Percentiles rank a stretch among this genome's conserved stretches.
phyloP scores from a whole-genome alignment of 2,329 filamentous ascomycete genomes.

The Aphanoascus verrucosus region DNA sequence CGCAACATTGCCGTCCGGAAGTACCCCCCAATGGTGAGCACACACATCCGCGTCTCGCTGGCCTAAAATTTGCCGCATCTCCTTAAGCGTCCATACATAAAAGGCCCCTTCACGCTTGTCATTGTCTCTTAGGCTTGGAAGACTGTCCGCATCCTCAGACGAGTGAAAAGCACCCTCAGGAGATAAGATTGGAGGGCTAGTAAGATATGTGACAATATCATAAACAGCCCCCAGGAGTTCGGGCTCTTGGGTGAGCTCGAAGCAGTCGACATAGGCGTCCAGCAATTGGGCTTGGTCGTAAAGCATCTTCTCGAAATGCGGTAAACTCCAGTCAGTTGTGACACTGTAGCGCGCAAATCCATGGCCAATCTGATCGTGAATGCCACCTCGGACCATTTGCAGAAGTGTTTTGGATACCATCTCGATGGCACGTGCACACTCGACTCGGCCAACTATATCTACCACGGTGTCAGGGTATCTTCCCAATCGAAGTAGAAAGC shows the following conservation, averaged over 20 bases:
- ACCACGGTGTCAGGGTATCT: conserved; percentile 61
- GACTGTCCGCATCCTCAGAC: conserved; percentile 82
- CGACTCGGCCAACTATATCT: conserved; percentile 76
- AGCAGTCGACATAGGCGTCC: conserved; percentile 75
- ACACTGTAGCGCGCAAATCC: conserved; percentile 80
- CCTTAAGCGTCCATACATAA: conserved; percentile 85
- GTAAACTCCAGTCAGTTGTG: conserved; percentile 82
- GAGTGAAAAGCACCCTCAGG: conserved; percentile 67
- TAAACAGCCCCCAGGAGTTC: conserved; percentile 69
- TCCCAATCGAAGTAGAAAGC: conserved; percentile 66
- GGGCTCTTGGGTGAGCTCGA: conserved; percentile 54
- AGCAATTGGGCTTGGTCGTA: conserved; percentile 85
- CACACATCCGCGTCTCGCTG: conserved; percentile 60
- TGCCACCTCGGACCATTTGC: conserved; percentile 61
- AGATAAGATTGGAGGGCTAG: conserved; percentile 56
- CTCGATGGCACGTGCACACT: conserved; percentile 59
- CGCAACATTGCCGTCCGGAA: conserved; percentile 73
- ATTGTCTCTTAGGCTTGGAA: conserved; percentile 58
- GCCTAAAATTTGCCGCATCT: conserved; percentile 67
- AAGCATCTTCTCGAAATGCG: conserved; percentile 95
- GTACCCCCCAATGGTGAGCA: conserved; percentile 74
- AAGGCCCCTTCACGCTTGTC: conserved; percentile 87
- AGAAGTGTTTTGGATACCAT: conserved; percentile 76
- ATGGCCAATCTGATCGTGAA: conserved; percentile 65
- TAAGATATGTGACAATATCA: conserved; percentile 80